Base-by-base conservation (phyloP, 2,329 filamentous ascomycete genomes). In the Alternaria sp. region DNA sequence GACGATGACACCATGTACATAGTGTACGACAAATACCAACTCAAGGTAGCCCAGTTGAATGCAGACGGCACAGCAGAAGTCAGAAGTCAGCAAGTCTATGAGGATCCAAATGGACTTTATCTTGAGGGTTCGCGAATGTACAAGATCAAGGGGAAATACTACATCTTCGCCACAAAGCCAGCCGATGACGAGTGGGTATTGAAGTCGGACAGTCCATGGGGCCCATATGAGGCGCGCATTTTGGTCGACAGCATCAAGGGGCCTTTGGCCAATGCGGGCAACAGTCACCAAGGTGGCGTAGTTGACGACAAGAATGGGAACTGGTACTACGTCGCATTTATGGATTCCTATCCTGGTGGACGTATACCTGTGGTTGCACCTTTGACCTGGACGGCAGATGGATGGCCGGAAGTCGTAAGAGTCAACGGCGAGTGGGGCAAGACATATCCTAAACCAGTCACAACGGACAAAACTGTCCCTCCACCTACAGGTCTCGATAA, bases 251-350 rank as follows among this genome's bases (percentile, higher is more conserved):
- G 74, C 49, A 78, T 86, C 20, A 56, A 68, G 0, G 76, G 81
- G 0, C 85, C 85, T 0, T 67, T 88, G 1, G 50, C 77, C 0
- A 81, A 79, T 16, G 82, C 81, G 1, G 84, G 83, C 5, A 76
- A 74, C 3, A 81, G 83, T 0, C 84, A 88, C 64, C 87, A 89
- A 69, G 87, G 87, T 1, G 83, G 85, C 20, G 74, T 89, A 2
- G 80, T 89, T 5, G 77, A 85, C 54, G 86, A 84, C 0, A 79
- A 81, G 0, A 71, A 80, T 12, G 85, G 84, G 0, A 76, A 84
- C 12, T 89, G 86, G 86, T 87, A 86, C 69, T 89, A 85, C 64
- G 84, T 88, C 73, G 82, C 84, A 0, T 89, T 89, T 70, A 77
- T 83, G 4, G 84, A 85, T 70, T 79, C 82, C 0, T 89, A 86